phyloP scores from a whole-genome alignment of 306 rosid species.

The Malus fusca region DNA sequence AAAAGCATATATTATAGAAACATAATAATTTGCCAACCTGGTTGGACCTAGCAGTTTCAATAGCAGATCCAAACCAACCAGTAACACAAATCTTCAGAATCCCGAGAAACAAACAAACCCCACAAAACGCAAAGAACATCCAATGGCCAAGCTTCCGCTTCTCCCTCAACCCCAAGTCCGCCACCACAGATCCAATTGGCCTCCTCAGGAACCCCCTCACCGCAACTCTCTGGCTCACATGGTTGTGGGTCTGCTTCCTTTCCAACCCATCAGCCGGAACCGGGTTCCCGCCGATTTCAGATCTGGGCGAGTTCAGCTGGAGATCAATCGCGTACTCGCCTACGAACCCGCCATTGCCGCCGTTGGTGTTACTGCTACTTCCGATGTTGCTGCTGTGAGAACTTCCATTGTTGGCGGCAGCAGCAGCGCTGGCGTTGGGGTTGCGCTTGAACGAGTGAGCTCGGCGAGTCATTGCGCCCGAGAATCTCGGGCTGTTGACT shows the following conservation, averaged over 20 bases:
- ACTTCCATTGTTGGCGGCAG: neutral
- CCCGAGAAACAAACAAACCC: slow-evolving; percentile 75
- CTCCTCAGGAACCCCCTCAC: slow-evolving; percentile 39
- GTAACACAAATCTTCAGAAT: slow-evolving; percentile 80
- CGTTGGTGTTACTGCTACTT: neutral
- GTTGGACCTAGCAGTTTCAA: slow-evolving; percentile 47
- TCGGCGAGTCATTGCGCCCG: slow-evolving; percentile 94
- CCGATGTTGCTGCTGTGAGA: slow-evolving; percentile 3
- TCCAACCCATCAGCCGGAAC: slow-evolving; percentile 36
- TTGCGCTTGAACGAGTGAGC: slow-evolving; percentile 90
- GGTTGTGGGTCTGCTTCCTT: slow-evolving; percentile 37
- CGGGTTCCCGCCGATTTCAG: slow-evolving; percentile 36
- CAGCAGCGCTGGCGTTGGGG: neutral
- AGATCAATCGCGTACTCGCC: slow-evolving; percentile 59
- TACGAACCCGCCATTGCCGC: slow-evolving; percentile 1
- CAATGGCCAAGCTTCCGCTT: slow-evolving; percentile 77
- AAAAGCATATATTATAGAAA: neutral
- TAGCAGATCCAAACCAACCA: slow-evolving; percentile 96
- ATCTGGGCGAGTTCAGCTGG: slow-evolving; percentile 61
- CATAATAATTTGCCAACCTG: slow-evolving; percentile 32
- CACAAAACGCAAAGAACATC: slow-evolving; percentile 84
- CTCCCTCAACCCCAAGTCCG: slow-evolving; percentile 63
- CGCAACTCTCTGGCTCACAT: slow-evolving; percentile 47
- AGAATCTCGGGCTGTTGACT: slow-evolving; percentile 84
- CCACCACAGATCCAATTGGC: slow-evolving; percentile 51